Evolutionary conservation across 2,329 filamentous ascomycete species (phyloP).

Genomic region (Sphaerulina musiva): DNA sequence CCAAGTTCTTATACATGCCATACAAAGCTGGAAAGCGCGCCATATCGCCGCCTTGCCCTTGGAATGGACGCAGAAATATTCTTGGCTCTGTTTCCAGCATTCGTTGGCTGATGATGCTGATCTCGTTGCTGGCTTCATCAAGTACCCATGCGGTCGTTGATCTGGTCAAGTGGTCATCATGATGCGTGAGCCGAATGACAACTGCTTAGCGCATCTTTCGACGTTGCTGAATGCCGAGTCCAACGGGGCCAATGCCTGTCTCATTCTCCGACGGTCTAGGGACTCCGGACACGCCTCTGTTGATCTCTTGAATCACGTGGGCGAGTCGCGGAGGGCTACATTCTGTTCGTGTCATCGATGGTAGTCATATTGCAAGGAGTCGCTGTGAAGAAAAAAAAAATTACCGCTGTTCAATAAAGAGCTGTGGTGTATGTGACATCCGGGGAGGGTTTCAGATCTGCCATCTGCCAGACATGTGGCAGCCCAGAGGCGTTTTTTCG

Average conservation of each 20-base stretch:
- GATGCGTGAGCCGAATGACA: neutral
- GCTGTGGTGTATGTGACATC: neutral
- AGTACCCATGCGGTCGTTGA: neutral
- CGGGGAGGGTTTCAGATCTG: neutral
- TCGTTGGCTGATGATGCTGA: no score
- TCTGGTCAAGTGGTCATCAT: neutral
- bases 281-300: neutral
- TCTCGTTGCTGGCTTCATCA: no score
- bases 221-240: neutral
- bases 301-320: no score
- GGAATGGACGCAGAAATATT: no score
- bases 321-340: no score
- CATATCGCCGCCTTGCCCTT: no score
- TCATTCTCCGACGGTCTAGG: conserved; percentile 1
- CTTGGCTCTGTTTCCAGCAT: no score
- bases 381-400: neutral
- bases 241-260: conserved; percentile 4
- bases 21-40: no score
- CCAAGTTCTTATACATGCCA: no score
- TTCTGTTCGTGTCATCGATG: neutral
- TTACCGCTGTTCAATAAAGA: neutral
- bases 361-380: neutral
- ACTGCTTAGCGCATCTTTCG: neutral
- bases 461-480: neutral
- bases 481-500: neutral